Base-by-base conservation (phyloP, 352 stramenopile species). In the Phytophthora rubi region DNA sequence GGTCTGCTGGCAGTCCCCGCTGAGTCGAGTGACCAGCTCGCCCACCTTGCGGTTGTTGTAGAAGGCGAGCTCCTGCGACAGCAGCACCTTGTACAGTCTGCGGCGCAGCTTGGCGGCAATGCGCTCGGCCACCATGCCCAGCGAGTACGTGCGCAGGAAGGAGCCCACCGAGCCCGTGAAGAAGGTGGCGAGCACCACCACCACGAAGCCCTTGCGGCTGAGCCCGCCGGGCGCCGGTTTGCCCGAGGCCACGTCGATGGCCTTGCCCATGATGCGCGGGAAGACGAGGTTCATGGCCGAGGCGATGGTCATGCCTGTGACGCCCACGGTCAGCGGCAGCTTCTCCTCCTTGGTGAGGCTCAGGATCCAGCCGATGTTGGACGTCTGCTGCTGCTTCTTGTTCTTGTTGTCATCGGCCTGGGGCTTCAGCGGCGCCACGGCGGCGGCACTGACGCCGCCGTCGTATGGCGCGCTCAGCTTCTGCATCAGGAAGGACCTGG, bases 241-340 rank as follows among this genome's bases (percentile, higher is more conserved):
- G 39, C 88, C 86, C 6, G 84, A 85, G n/a, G 88, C 84, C 15
- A 95, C 84, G 61, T 96, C 89, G 32, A 96, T 89, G 9, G 91
- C 91, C 52, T 94, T 96, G 42, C 91, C 92, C 79, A 98, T 95
- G 57, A 97, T 85, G 23, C 88, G 86, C 13, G 92, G 92, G 68
- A 97, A 97, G 26, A 96, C 70, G 26, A 98, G 75, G 68, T 97
- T 98, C 68, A 92, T 97, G 28, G 81, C 82, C 26, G 90, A 97
- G 23, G 89, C 91, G 15, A 96, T 76, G 13, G 85, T 85, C 83
- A 98, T 90, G 53, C 89, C 92, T 15, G 88, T 70, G 45, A 96
- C 80, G 21, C 90, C 90, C 16, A 86, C 62, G 15, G 80, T 72
- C 26, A 98, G 73, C 53, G 76, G 83, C 60, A 83, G 65, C 75